These are phyloP conservation scores for Botrytis elliptica DNA, from an alignment of 2,329 filamentous ascomycete species.

Conservation along the genomic window DNA sequence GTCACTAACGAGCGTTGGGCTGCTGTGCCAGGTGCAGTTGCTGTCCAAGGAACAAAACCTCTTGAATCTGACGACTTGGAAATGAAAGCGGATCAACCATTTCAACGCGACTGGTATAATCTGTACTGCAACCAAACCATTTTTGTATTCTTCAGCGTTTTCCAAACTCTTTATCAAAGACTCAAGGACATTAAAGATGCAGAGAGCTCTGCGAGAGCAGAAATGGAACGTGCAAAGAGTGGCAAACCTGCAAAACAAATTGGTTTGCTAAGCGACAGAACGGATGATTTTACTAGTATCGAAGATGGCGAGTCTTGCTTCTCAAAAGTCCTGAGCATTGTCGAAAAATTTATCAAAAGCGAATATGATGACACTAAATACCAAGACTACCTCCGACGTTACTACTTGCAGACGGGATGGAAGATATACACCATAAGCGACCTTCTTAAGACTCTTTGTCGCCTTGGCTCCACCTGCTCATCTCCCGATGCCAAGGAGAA, in stretches of 20 bases:
- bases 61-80: slow-evolving; percentile 57
- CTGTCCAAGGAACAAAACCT: slow-evolving; percentile 52
- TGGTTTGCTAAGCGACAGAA: slow-evolving; percentile 75
- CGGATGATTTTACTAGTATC: slow-evolving; percentile 70
- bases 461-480: slow-evolving; percentile 79
- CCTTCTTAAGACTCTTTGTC: slow-evolving; percentile 76
- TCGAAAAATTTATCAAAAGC: slow-evolving; percentile 80
- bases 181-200: slow-evolving; percentile 80
- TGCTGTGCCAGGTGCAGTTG: slow-evolving; percentile 57
- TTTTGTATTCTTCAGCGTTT: slow-evolving; percentile 92
- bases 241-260: slow-evolving; percentile 81
- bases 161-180: slow-evolving; percentile 85
- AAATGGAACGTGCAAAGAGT: slow-evolving; percentile 70
- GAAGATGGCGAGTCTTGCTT: slow-evolving; percentile 69
- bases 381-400: slow-evolving; percentile 87
- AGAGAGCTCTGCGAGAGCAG: slow-evolving; percentile 68
- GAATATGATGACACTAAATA: slow-evolving; percentile 80
- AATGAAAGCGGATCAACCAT: slow-evolving; percentile 75
- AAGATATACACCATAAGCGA: slow-evolving; percentile 92
- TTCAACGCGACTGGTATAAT: slow-evolving; percentile 77
- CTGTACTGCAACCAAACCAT: slow-evolving; percentile 90
- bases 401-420: slow-evolving; percentile 89
- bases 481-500: slow-evolving; percentile 88
- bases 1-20: slow-evolving; percentile 64
- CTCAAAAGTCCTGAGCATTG: slow-evolving; percentile 77